Percentiles rank a stretch among this genome's conserved stretches.
Conservation (phyloP, 2,329 filamentous ascomycete genomes). For the Fusarium bulbicola region DNA sequence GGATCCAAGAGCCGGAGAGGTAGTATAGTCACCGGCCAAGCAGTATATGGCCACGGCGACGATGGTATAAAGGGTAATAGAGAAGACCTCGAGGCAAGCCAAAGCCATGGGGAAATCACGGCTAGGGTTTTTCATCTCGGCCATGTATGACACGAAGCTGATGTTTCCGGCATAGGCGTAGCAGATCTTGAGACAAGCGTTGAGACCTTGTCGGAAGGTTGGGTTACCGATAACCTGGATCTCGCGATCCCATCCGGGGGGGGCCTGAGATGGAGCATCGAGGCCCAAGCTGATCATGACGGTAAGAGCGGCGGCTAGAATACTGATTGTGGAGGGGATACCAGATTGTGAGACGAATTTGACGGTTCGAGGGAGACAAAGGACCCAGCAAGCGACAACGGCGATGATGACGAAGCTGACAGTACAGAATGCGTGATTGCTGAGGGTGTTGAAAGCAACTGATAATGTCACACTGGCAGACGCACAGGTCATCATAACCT, state of each 20-base stretch:
- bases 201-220: conserved; percentile 39
- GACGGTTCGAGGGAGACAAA: conserved; percentile 73
- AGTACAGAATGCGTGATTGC: conserved; percentile 67
- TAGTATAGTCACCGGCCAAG: conserved; percentile 45
- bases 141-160: conserved; percentile 46
- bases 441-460: conserved; percentile 73
- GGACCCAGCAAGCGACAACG: conserved; percentile 65
- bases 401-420: conserved; percentile 71
- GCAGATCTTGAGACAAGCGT: conserved; percentile 43
- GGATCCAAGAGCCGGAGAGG: conserved; percentile 48
- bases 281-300: conserved; percentile 45
- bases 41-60: conserved; percentile 47
- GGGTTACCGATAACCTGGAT: conserved; percentile 38
- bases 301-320: conserved; percentile 41
- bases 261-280: conserved; percentile 26
- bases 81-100: conserved; percentile 45
- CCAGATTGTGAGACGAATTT: conserved; percentile 43
- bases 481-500: conserved; percentile 75
- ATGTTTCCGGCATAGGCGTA: conserved; percentile 45
- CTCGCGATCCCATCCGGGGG: conserved; percentile 38
- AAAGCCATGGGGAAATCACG: conserved; percentile 46
- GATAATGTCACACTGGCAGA: conserved; percentile 72
- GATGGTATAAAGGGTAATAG: conserved; percentile 47
- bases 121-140: conserved; percentile 47
- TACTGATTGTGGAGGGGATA: conserved; percentile 41